A percentile compares a stretch with the other conserved stretches of the same genome.
These are phyloP conservation scores for Rhynchospora tenuis DNA, from an alignment of 176 grass and related monocot genomes.

Conservation along the genomic window DNA sequence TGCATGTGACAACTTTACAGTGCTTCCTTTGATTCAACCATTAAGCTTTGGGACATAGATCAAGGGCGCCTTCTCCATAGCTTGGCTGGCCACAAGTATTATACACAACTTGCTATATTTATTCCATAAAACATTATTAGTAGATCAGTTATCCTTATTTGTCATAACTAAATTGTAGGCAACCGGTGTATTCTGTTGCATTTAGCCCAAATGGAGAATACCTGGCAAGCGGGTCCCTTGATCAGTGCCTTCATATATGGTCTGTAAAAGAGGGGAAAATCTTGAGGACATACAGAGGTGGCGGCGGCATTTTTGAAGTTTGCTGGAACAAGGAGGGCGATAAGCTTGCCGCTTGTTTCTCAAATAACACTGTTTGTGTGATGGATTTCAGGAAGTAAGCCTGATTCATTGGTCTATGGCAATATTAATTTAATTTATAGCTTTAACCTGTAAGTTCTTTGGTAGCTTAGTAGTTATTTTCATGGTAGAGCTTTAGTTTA, in stretches of 20 bases:
- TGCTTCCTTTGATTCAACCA: slow-evolving; percentile 91
- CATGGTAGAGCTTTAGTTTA: background rate
- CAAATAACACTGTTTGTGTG: slow-evolving; percentile 76
- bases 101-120: background rate
- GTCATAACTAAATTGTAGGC: slow-evolving; percentile 34
- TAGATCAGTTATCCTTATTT: background rate
- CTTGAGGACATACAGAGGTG: slow-evolving; percentile 81
- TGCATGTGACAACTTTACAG: slow-evolving; percentile 31
- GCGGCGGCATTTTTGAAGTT: slow-evolving; percentile 93
- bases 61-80: slow-evolving; percentile 73
- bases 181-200: slow-evolving; percentile 91
- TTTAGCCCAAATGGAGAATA: slow-evolving; percentile 92
- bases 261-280: slow-evolving; percentile 90
- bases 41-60: slow-evolving; percentile 92
- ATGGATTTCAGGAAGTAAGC: slow-evolving; percentile 93
- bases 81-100: slow-evolving; percentile 82
- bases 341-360: slow-evolving; percentile 94
- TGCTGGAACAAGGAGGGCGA: slow-evolving; percentile 98
- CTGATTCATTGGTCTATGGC: background rate
- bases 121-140: slow-evolving; percentile 15
- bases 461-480: slow-evolving; percentile 11
- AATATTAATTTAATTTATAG: background rate
- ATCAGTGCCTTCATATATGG: slow-evolving; percentile 94
- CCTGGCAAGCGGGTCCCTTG: slow-evolving; percentile 85
- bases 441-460: slow-evolving; percentile 11